These are phyloP conservation scores for Colletotrichum nymphaeae DNA, from an alignment of 2,329 filamentous ascomycete species.

Conservation along the genomic window DNA sequence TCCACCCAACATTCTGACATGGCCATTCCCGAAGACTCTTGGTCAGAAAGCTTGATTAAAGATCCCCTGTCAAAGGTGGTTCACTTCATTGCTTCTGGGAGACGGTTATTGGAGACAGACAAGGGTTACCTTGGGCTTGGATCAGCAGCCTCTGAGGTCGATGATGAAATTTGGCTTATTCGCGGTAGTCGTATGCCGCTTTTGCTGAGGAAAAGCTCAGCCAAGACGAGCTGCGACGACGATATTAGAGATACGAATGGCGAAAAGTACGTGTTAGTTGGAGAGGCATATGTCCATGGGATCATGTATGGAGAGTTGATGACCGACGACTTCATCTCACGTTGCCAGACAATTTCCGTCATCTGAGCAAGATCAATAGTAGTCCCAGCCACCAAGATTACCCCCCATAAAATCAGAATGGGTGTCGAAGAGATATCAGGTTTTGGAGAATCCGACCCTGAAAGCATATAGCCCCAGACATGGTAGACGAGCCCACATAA, in stretches of 20 bases:
- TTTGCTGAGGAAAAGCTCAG: not conserved
- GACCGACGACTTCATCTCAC: not conserved
- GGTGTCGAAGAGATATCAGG: too few relatives aligned
- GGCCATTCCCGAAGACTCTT: not conserved
- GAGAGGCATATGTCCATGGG: conserved; percentile 17
- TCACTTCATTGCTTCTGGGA: not conserved
- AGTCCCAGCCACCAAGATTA: too few relatives aligned
- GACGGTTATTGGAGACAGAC: not conserved
- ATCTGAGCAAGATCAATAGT: not conserved
- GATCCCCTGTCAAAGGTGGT: conserved; percentile 6
- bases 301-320: conserved; percentile 20
- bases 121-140: not conserved
- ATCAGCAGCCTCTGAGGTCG: not conserved
- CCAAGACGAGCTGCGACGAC: not conserved
- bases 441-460: too few relatives aligned
- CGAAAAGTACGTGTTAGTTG: not conserved
- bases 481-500: too few relatives aligned
- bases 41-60: not conserved
- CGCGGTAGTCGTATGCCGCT: conserved; percentile 18
- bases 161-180: conserved; percentile 22
- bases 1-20: not conserved
- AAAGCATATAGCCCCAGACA: too few relatives aligned
- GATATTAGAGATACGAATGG: not conserved
- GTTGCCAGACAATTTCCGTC: not conserved
- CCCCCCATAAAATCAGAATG: too few relatives aligned